Evolutionary conservation across 164 flowering plant species (phyloP).

Genomic region (Annona squamosa): DNA sequence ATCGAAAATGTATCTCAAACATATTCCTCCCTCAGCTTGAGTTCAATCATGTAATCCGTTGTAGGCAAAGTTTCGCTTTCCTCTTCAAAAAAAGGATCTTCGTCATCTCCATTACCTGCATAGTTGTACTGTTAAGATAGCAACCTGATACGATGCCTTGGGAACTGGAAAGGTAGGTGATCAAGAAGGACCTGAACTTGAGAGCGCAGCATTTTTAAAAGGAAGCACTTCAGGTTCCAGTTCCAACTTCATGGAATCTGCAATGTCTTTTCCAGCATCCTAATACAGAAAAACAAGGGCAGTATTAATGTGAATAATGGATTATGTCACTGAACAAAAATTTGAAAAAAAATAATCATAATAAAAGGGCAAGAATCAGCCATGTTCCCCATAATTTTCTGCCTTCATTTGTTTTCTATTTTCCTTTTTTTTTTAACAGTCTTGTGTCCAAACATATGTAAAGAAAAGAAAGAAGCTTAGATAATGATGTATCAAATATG

Average conservation of each 20-base stretch:
- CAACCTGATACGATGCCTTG: neutral
- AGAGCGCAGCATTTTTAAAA: neutral
- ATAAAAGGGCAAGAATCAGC: neutral
- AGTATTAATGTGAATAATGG: neutral
- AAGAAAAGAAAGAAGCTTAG: neutral
- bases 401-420: too few relatives aligned
- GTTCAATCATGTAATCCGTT: neutral
- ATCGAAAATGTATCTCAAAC: neutral
- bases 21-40: constrained; percentile 4
- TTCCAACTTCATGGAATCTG: constrained; percentile 1
- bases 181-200: neutral
- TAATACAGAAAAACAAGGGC: neutral
- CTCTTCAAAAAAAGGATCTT: constrained; percentile 1
- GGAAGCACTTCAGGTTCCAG: neutral
- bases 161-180: neutral
- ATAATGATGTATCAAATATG: neutral
- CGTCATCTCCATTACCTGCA: neutral
- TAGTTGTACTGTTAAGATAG: neutral
- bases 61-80: neutral
- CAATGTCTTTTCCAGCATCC: neutral
- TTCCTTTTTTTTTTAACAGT: too few relatives aligned
- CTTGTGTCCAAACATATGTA: neutral
- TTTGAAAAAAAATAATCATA: too few relatives aligned
- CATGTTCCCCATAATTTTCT: neutral
- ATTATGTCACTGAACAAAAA: neutral